Evolutionary conservation across 148 eudicot genomes (phyloP).

Genomic region (Nyssa sinensis): DNA sequence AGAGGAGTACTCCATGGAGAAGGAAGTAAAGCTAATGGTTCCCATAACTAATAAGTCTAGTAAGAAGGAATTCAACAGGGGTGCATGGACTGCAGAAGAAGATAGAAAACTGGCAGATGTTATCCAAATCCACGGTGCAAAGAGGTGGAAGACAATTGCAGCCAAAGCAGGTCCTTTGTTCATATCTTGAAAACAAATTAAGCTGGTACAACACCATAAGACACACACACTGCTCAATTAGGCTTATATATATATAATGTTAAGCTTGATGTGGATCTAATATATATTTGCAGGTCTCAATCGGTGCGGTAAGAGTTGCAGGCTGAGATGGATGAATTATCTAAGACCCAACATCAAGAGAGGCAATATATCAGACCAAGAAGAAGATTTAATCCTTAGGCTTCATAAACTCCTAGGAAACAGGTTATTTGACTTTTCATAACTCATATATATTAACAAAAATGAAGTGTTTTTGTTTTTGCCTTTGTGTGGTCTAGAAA

Average conservation of each 20-base stretch:
- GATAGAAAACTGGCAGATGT: slow-evolving; percentile 45
- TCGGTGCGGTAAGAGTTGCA: slow-evolving; percentile 73
- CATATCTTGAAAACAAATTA: not conserved
- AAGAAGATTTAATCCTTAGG: slow-evolving; percentile 67
- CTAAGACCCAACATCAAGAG: slow-evolving; percentile 72
- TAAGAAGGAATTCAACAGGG: slow-evolving; percentile 44
- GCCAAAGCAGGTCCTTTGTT: slow-evolving; percentile 44
- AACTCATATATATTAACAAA: not conserved
- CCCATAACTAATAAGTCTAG: not conserved
- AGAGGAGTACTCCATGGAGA: not conserved
- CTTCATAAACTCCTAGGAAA: slow-evolving; percentile 82
- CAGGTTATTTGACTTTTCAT: slow-evolving; percentile 30
- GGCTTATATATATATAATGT: not conserved
- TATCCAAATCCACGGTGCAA: slow-evolving; percentile 50
- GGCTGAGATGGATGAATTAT: slow-evolving; percentile 79
- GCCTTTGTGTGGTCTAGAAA: not conserved
- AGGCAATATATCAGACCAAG: slow-evolving; percentile 67
- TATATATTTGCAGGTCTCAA: slow-evolving; percentile 43
- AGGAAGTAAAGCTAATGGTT: not conserved
- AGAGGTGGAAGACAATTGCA: slow-evolving; percentile 57
- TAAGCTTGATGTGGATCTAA: not conserved
- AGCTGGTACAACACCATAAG: not conserved
- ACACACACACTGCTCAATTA: not conserved
- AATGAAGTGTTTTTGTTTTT: not conserved
- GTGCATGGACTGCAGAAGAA: slow-evolving; percentile 76